Conservation (phyloP, 2,329 filamentous ascomycete species). For the Tolypocladium tundrense region DNA sequence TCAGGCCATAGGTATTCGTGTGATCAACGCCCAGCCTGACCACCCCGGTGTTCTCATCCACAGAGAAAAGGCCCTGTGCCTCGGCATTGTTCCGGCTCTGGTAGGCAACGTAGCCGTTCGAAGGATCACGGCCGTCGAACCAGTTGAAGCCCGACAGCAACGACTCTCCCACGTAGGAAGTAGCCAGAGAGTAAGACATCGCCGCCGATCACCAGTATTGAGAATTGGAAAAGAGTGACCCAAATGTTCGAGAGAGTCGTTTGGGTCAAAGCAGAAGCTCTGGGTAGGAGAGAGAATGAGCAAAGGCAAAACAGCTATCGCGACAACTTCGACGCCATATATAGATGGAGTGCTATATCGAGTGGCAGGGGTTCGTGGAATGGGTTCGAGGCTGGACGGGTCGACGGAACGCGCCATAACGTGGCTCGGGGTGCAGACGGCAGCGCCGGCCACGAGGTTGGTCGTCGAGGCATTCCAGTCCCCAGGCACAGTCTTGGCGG, state of each 20-base stretch:
- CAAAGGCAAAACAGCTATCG: not conserved
- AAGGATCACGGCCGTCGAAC: constrained; percentile 46
- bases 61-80: constrained; percentile 27
- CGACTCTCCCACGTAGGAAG: constrained; percentile 31
- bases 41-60: constrained; percentile 28
- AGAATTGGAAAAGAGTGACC: not conserved
- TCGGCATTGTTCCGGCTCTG: constrained; percentile 30
- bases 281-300: not conserved
- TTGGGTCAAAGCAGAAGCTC: not conserved
- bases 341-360: not conserved
- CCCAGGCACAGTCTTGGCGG: not conserved
- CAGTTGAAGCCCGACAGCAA: constrained; percentile 40
- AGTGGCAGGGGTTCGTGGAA: not conserved
- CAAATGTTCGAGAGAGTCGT: not conserved
- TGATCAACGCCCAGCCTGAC: constrained; percentile 37
- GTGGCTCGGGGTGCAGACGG: not conserved
- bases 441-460: not conserved
- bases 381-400: not conserved
- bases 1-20: constrained; percentile 22
- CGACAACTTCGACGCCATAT: not conserved
- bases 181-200: constrained; percentile 31
- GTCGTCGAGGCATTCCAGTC: not conserved
- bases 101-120: constrained; percentile 56
- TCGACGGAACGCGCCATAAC: not conserved
- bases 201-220: constrained; percentile 2